A percentile compares a stretch with the other conserved stretches of the same genome.
These are phyloP conservation scores for Sugiyamaella neomexicana DNA, from an alignment of 1,139 yeast species.

Conservation along the genomic window DNA sequence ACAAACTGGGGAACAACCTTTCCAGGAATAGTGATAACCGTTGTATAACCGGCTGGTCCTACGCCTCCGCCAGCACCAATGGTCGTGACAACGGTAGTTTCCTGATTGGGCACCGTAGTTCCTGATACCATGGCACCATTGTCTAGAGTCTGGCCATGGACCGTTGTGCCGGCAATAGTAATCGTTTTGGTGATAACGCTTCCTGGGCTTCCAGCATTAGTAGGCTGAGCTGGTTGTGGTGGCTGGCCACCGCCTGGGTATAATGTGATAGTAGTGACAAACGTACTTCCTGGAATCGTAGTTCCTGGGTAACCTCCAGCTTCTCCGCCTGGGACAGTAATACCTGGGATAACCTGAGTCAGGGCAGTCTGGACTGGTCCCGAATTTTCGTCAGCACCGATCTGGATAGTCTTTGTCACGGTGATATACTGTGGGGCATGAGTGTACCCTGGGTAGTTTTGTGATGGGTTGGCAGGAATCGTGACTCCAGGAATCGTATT, in stretches of 20 bases:
- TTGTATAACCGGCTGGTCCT: not conserved
- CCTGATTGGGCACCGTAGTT: constrained; percentile 21
- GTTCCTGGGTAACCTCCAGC: constrained; percentile 20
- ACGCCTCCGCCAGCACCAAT: constrained; percentile 6
- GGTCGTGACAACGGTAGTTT: constrained; percentile 20
- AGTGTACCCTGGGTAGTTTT: constrained; percentile 2
- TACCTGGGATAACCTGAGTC: constrained; percentile 25
- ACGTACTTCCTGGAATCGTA: constrained; percentile 25
- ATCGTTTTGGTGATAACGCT: constrained; percentile 23
- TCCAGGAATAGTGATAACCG: constrained; percentile 29
- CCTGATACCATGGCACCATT: constrained; percentile 22
- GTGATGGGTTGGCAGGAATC: not conserved
- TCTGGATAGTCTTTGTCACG: constrained; percentile 13
- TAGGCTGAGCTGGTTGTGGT: not conserved
- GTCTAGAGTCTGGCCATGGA: constrained; percentile 20
- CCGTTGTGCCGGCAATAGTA: constrained; percentile 26
- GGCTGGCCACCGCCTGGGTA: constrained; percentile 12
- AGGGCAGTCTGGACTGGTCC: constrained; percentile 1
- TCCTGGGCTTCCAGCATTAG: constrained; percentile 9
- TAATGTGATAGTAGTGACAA: constrained; percentile 17
- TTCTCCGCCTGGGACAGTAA: constrained; percentile 21
- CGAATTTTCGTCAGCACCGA: not conserved
- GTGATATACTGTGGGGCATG: constrained; percentile 1
- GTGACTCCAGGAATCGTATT: constrained; percentile 18
- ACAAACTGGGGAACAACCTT: constrained; percentile 24